Evolutionary conservation across 1,284 basidiomycete genomes (phyloP), one percentile per base, ranked within the genome.

Genomic region (Cerioporus squamosus): DNA sequence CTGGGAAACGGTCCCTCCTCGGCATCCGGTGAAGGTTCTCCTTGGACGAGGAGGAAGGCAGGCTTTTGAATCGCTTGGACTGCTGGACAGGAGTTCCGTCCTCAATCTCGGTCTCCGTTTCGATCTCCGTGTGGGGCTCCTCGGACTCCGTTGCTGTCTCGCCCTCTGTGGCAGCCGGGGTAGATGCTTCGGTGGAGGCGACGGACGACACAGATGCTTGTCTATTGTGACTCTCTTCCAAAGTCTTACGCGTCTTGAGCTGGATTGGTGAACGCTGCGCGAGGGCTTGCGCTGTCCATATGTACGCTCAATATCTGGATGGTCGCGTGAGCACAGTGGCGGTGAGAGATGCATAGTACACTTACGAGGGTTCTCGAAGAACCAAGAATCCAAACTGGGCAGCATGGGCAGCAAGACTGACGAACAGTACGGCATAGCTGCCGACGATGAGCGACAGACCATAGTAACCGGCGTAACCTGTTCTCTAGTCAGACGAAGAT

Each of bases 281-380:
- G 33, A 98, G 87, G 1, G 87, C 72, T 96, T 95, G 64, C 87
- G 89, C 66, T 93, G 85, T 10, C 94, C 94, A 67, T 98, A 98
- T 58, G 90, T 89, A 12, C 95, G 84, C 69, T 97, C 94, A 61
- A 98, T 98, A 72, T 98, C 94, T 96, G 59, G 7, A 68, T 58
- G 51, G 8, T 31, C 20, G 7, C 6, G 46, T 53, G 12, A 45
- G 40, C 22, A n/a, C n/a, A 5, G 0, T 36, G 31, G 29, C 23
- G 7, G 8, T 9, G n/a, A 42, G 8, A 3, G 4, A n/a, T 5
- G 45, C 26, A 10, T 63, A 18, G 18, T 33, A 26, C 20, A 45
- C 93, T 75, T 71, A 94, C 95, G 97, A 60, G 97, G 97, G 70
- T 97, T 98, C 77, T 98, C 97, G 68, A 99, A 99, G 74, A 90